Base-by-base conservation (phyloP, 1,139 yeast genomes). In the Ogataea hybrid region DNA sequence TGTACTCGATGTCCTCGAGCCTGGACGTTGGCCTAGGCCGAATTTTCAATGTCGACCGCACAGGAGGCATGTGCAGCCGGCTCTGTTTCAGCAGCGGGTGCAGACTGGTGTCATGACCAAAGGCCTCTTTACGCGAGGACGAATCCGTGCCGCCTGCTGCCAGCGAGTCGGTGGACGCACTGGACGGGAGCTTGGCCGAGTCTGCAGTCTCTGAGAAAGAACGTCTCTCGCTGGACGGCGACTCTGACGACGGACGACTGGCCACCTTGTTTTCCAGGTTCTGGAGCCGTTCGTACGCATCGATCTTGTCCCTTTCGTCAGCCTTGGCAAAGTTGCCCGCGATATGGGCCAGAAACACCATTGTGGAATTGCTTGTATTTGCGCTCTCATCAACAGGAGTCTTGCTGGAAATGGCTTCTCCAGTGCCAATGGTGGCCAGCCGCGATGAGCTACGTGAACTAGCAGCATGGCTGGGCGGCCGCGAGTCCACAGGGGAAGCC, bases 271-370 rank as follows among this genome's bases (percentile, higher is more conserved):
- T 44, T 43, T 69, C 82, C 22, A 64, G 67, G 60, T 62, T 77
- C 57, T 68, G 75, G 62, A 68, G 82, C 60, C 68, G 74, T 41
- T 71, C 71, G 44, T 74, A 65, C 1, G 85, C 94, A 59, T 82
- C 85, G 25, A 83, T 77, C 31, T 83, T 69, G 56, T 83, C 85
- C 48, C 84, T 65, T 46, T 72, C 81, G 53, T 79, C 86, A 2
- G 83, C 82, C 46, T 75, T 71, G 4, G 89, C 85, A 21, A 82
- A 79, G 5, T 77, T 72, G 0, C 89, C 90, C 0, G 90, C 90
- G 0, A 88, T 86, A 48, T 80, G 80, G 3, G 92, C 90, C 25
- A 84, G 61, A 56, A 80, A 84, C 22, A 79, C 83, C 47, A 84
- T 66, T 0, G 90, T 86, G 11, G 62, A 54, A 39, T 59, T 56